These are phyloP conservation scores for Puccinia polysora DNA, from an alignment of 1,284 basidiomycete species.

Conservation along the genomic window DNA sequence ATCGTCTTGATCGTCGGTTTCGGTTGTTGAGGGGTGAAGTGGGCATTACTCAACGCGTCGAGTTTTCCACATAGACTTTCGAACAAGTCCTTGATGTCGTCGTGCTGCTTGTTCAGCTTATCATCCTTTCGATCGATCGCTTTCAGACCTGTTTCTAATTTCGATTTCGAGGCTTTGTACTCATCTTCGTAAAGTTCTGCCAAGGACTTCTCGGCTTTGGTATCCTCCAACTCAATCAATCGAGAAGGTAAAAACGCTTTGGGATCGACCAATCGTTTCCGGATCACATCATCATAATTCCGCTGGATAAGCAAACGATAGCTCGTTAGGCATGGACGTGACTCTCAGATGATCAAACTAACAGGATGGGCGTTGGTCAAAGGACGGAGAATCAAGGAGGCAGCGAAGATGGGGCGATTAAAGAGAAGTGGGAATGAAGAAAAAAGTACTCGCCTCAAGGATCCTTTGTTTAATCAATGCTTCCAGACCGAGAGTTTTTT, in stretches of 20 bases:
- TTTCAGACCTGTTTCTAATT: conserved; percentile 54
- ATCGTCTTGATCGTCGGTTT: conserved; percentile 83
- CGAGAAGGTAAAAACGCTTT: conserved; percentile 86
- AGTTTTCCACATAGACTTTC: conserved; percentile 81
- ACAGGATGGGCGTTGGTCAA: background rate
- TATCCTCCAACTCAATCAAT: conserved; percentile 82
- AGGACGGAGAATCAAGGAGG: background rate
- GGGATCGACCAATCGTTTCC: conserved; percentile 70
- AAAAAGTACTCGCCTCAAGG: conserved; percentile 61
- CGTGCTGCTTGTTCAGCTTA: conserved; percentile 81
- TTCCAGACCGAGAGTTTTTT: conserved; percentile 75
- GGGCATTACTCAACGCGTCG: conserved; percentile 88
- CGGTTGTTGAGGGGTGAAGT: conserved; percentile 93
- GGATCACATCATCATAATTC: conserved; percentile 85
- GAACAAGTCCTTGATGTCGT: conserved; percentile 76
- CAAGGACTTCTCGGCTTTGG: conserved; percentile 77
- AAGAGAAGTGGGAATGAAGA: background rate
- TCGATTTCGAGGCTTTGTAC: conserved; percentile 64
- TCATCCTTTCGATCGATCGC: conserved; percentile 73
- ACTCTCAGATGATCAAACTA: background rate
- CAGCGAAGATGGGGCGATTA: conserved; percentile 1
- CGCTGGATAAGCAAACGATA: conserved; percentile 54
- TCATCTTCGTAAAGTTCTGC: conserved; percentile 96
- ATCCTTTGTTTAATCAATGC: conserved; percentile 88
- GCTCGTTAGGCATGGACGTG: too few species aligned